Evolutionary conservation across 441 rosid genomes (phyloP), one percentile per base, ranked within the genome.

Genomic region (Euphorbia schlechtendalii): DNA sequence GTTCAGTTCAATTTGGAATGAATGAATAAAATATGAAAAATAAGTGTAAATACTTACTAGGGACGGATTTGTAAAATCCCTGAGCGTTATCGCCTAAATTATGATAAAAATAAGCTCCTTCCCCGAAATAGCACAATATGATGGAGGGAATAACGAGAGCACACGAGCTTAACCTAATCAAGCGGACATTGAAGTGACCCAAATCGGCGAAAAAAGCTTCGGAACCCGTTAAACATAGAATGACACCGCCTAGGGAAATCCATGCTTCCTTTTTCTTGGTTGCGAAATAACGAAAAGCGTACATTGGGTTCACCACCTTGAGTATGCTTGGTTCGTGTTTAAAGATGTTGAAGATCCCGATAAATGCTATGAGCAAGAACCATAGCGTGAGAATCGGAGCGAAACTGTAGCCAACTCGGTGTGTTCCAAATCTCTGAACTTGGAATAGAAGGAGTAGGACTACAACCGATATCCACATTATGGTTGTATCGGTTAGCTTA

Each of bases 351-450:
- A 69, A 77, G 27, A 80, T 3, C 1, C 81, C 82, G 66, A 80
- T 76, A 0, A 36, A 7, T 0, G 70, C 67, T 12, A 79, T 72
- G 3, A 64, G 61, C 27, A 38, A 5, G 36, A 77, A 77, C 86
- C 84, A 82, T 10, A 74, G 13, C 0, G 17, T 0, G 5, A 67
- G 45, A 27, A 78, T 72, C 2, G 78, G 81, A 6, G 86, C 78
- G 46, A 83, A 80, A 10, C 46, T 56, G 30, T 74, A 73, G 13
- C 78, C 83, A 1, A 78, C 74, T 69, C 69, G 80, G 17, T 77
- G 65, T 0, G 87, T 78, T 63, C 84, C 84, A 38, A 80, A 71
- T 12, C 78, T 74, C 43, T 82, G 81, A 24, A 76, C 40, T 69
- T 12, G 40, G 60, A 80, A 83, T 45, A 83, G 53, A 17, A 65